phyloP scores from a whole-genome alignment of 75 land plant genomes.

The Sequoiadendron giganteum region DNA sequence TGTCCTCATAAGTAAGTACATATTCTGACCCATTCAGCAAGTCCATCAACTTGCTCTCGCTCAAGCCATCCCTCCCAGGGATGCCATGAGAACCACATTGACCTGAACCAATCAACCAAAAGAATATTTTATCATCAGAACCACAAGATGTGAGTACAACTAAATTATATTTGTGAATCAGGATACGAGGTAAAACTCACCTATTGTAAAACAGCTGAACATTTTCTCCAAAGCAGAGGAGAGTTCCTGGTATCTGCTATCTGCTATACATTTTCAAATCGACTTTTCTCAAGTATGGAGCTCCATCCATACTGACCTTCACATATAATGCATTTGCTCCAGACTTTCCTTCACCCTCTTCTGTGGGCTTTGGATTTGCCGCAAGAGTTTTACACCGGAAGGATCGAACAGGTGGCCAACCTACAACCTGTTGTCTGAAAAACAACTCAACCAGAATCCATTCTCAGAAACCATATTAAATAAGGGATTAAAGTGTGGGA shows the following conservation, averaged over 20 bases:
- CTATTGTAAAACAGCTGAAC: conserved; percentile 43
- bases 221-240: conserved; percentile 41
- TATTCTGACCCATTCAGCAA: conserved; percentile 51
- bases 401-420: conserved; percentile 69
- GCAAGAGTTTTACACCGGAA: conserved; percentile 39
- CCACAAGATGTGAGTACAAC: background rate
- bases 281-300: conserved; percentile 57
- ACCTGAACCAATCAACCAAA: conserved; percentile 16
- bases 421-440: conserved; percentile 50
- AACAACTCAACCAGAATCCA: background rate
- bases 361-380: conserved; percentile 10
- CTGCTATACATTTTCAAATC: conserved; percentile 43
- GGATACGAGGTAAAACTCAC: conserved; percentile 20
- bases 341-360: background rate
- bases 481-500: background rate
- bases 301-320: conserved; percentile 71
- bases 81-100: conserved; percentile 24
- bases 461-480: background rate
- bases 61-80: conserved; percentile 16
- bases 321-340: conserved; percentile 21
- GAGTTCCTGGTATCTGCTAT: conserved; percentile 52
- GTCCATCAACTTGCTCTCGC: conserved; percentile 38
- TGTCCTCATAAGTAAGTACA: conserved; percentile 66
- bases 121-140: background rate
- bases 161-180: background rate